Evolutionary conservation across 352 stramenopile genomes (phyloP), one percentile per base, ranked within the genome.

Genomic region (Globisporangium camurandrum): DNA sequence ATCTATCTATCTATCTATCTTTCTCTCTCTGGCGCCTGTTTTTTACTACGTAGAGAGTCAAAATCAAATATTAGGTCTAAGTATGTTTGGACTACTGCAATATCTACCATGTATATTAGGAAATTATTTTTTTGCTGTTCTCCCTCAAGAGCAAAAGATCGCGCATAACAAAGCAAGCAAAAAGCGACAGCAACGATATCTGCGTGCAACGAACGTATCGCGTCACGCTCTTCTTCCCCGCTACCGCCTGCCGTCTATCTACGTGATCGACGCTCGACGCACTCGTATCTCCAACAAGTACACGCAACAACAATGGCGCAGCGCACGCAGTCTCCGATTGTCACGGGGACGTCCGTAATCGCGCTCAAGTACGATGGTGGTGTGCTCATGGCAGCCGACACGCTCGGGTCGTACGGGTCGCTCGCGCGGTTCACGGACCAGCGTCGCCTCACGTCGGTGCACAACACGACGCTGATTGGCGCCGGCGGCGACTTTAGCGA

Each of bases 371-470:
- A 98, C 71, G 79, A 86, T 52, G 93, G 75, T 46, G 97, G 97
- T 47, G 96, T 99, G 50, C 84, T 99, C 64, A 91, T 99, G 69
- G 96, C 95, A 19, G 93, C 95, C 31, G 97, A 99, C 64, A 99
- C 97, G 36, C 77, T 99, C 46, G 90, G 91, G 17, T 98, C 87
- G 0, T 99, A 99, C 67, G 97, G 97, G 16, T 97, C 84, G 54
- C 78, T 99, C 60, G 96, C 96, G 54, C 95, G 97, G 61, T 99
- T 98, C 73, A 98, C 97, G 64, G 86, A 95, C 67, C 77, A 97
- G 59, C 80, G 86, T 51, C 85, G 87, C 24, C 69, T 97, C 53
- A 74, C 79, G 40, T 61, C 63, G 10, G 85, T 97, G 52, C 86
- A 96, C 67, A 79, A 93, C 56, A 76, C 80, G 66, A 98, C 96